phyloP scores from a whole-genome alignment of 306 rosid genomes.

The Ormosia emarginata region DNA sequence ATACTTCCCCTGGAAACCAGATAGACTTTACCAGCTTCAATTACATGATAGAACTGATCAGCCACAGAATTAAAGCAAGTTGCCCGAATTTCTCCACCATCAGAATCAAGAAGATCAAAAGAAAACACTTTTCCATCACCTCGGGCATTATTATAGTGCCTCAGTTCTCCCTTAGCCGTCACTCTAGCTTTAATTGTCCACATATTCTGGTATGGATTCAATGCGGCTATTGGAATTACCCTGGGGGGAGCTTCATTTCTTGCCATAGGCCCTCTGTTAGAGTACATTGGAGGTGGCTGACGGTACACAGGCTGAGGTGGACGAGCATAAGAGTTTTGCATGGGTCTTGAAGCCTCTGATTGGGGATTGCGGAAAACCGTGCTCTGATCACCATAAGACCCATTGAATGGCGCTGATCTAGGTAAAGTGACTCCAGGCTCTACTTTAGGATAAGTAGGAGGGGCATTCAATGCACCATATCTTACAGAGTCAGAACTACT shows the following conservation, averaged over 20 bases:
- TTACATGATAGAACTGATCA: slow-evolving; percentile 62
- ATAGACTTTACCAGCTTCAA: slow-evolving; percentile 81
- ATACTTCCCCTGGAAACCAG: slow-evolving; percentile 66
- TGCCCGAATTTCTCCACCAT: slow-evolving; percentile 78
- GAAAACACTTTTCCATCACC: slow-evolving; percentile 93
- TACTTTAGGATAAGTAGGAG: slow-evolving; percentile 31
- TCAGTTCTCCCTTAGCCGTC: slow-evolving; percentile 77
- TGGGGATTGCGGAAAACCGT: slow-evolving; percentile 38
- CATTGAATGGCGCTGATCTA: slow-evolving; percentile 31
- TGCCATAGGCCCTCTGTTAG: slow-evolving; percentile 66
- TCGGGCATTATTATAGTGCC: slow-evolving; percentile 60
- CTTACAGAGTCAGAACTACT: slow-evolving; percentile 40
- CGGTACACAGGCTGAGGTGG: slow-evolving; percentile 56
- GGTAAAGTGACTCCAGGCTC: slow-evolving; percentile 36
- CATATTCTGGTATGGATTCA: slow-evolving; percentile 65
- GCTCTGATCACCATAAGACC: slow-evolving; percentile 60
- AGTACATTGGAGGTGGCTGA: slow-evolving; percentile 64
- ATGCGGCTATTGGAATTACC: slow-evolving; percentile 72
- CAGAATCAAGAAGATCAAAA: slow-evolving; percentile 85
- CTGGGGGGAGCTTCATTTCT: slow-evolving; percentile 77
- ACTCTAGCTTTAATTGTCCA: slow-evolving; percentile 97
- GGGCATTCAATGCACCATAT: slow-evolving; percentile 34
- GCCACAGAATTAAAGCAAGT: slow-evolving; percentile 90
- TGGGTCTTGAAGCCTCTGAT: slow-evolving; percentile 42
- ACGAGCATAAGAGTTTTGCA: slow-evolving; percentile 39